A percentile compares a stretch with the other conserved stretches of the same genome.
Evolutionary conservation across 2,329 filamentous ascomycete genomes (phyloP).

Genomic region (Fusarium mexicanum): DNA sequence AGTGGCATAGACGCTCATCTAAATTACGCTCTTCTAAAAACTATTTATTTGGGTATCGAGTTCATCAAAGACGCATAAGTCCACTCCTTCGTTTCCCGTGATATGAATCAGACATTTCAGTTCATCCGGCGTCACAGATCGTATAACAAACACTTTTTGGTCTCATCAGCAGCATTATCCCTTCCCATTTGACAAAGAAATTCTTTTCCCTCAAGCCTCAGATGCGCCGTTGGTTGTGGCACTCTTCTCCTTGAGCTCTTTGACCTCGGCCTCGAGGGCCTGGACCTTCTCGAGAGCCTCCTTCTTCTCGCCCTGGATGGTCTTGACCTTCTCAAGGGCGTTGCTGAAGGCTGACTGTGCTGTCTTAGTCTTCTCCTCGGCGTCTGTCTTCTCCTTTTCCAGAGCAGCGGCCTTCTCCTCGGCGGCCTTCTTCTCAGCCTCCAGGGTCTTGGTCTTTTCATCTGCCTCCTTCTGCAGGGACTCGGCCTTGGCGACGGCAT

Average conservation of each 20-base stretch:
- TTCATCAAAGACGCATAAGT: conserved; percentile 45
- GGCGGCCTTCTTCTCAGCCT: conserved; percentile 11
- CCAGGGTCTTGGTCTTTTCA: conserved; percentile 14
- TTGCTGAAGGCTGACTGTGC: conserved; percentile 20
- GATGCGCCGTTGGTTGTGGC: conserved; percentile 26
- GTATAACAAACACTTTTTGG: conserved; percentile 33
- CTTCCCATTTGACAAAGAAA: conserved; percentile 4
- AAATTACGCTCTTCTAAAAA: conserved; percentile 39
- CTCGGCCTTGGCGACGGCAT: conserved; percentile 15
- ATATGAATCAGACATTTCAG: conserved; percentile 41
- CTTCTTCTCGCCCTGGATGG: conserved; percentile 28
- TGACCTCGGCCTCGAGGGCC: conserved; percentile 32
- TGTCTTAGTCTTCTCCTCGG: conserved; percentile 30
- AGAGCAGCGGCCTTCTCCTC: neutral
- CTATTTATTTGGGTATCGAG: conserved; percentile 45
- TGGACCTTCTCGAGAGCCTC: conserved; percentile 30
- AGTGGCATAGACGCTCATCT: conserved; percentile 39
- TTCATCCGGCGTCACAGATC: conserved; percentile 40
- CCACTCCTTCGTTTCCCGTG: conserved; percentile 45
- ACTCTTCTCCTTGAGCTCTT: conserved; percentile 34
- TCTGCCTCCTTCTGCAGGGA: conserved; percentile 4
- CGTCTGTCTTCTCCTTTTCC: conserved; percentile 24
- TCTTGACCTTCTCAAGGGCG: conserved; percentile 18
- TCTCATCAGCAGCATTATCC: conserved; percentile 29
- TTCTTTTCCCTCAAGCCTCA: conserved; percentile 19